Evolutionary conservation across 1,284 basidiomycete species (phyloP), one percentile per base, ranked within the genome.

Genomic region (Irpex sp.): DNA sequence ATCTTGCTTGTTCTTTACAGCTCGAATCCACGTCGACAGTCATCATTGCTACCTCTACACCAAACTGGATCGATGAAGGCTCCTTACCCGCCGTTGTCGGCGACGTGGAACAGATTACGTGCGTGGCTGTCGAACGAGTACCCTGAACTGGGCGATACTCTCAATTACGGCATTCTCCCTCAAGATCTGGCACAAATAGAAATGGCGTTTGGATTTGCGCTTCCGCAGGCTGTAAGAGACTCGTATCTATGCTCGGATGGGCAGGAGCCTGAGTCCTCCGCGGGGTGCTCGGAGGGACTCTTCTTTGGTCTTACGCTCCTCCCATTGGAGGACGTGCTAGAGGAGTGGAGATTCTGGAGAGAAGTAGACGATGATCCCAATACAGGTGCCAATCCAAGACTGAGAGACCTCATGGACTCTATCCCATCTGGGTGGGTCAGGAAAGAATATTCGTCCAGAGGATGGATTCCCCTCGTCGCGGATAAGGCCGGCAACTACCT

Each of bases 401-500:
- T 97, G 60, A 81, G 86, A 36, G 84, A 88, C 59, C 80, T 85
- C 34, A 98, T 98, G 97, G 86, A 87, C 63, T 93, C 92, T 47
- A 90, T 97, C 69, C 97, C 97, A 0, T 86, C 91, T 6, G 86
- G 87, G n/a, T 99, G 94, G 93, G 88, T 98, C 68, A 88, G 93
- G 72, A 84, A 83, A 68, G 88, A 91, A 65, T 99, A 99, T 78
- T 96, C 96, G 26, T 92, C 93, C 74, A 86, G 93, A 61, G 97
- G 96, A 15, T 99, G 97, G 97, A 86, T 99, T 70, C 97, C 97
- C 11, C 89, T 99, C 66, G 85, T 98, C 62, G 90, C 90, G 49
- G 97, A 99, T 78, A 92, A 93, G 68, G 89, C 88, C 17, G 97
- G 97, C 31, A 99, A 99, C 78, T 99, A 99, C 74, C 86, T 98